Percentiles rank a stretch among this genome's conserved stretches.
phyloP scores from a whole-genome alignment of 805 yeast species.

The Wickerhamomyces bovis region DNA sequence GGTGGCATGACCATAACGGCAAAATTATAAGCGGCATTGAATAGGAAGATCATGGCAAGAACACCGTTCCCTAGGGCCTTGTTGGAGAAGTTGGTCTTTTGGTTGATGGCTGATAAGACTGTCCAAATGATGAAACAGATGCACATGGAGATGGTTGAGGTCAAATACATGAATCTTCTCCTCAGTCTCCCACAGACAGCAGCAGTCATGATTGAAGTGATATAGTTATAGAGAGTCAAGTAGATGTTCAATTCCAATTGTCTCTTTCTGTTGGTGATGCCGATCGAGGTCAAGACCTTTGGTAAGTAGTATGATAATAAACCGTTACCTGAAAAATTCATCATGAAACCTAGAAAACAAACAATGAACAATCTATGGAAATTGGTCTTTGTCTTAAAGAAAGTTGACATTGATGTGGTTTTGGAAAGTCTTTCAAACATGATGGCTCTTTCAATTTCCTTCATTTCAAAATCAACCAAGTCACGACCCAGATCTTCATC shows the following conservation, averaged over 20 bases:
- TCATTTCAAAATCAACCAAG: constrained; percentile 33
- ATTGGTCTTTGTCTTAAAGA: constrained; percentile 32
- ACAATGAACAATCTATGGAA: constrained; percentile 36
- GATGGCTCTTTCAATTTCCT: constrained; percentile 34
- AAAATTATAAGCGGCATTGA: constrained; percentile 35
- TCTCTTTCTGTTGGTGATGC: constrained; percentile 39
- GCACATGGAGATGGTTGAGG: constrained; percentile 32
- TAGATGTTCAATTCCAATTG: constrained; percentile 48
- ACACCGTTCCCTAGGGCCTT: constrained; percentile 39
- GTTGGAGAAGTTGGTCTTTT: constrained; percentile 34
- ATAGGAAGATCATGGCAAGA: constrained; percentile 45
- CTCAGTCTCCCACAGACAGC: constrained; percentile 25
- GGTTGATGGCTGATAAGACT: constrained; percentile 39
- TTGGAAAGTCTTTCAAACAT: constrained; percentile 34
- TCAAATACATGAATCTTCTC: constrained; percentile 33
- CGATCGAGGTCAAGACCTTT: constrained; percentile 46
- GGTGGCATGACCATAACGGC: constrained; percentile 40
- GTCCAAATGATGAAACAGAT: constrained; percentile 39
- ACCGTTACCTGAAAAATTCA: constrained; percentile 48
- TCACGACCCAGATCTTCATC: constrained; percentile 19
- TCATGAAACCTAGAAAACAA: constrained; percentile 28
- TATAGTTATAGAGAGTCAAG: constrained; percentile 41
- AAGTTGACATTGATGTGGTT: constrained; percentile 32
- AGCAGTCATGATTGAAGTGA: constrained; percentile 26
- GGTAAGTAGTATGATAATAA: constrained; percentile 45